phyloP scores from a whole-genome alignment of 2,329 filamentous ascomycete genomes.

The Phialophora expanda region DNA sequence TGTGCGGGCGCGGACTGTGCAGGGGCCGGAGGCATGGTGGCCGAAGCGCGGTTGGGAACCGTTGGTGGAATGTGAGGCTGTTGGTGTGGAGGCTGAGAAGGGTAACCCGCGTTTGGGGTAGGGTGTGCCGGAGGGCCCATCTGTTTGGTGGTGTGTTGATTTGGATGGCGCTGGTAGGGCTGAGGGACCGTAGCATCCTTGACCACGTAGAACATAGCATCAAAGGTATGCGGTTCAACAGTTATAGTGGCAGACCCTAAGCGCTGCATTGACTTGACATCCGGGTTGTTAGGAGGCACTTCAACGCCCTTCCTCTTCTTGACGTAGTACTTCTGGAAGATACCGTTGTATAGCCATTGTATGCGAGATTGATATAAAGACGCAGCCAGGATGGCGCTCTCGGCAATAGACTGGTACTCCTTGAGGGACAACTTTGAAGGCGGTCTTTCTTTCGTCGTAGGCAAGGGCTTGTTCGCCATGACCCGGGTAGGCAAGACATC shows the following conservation, averaged over 20 bases:
- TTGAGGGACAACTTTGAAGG: slow-evolving; percentile 52
- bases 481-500: slow-evolving; percentile 58
- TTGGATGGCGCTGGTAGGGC: slow-evolving; percentile 34
- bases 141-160: slow-evolving; percentile 33
- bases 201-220: slow-evolving; percentile 62
- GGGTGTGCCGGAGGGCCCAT: slow-evolving; percentile 24
- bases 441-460: slow-evolving; percentile 59
- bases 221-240: slow-evolving; percentile 68
- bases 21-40: slow-evolving; percentile 11
- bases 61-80: slow-evolving; percentile 38
- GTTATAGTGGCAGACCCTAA: slow-evolving; percentile 64
- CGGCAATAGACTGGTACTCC: slow-evolving; percentile 65
- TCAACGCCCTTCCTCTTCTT: slow-evolving; percentile 62
- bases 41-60: slow-evolving; percentile 30
- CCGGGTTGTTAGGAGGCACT: slow-evolving; percentile 53
- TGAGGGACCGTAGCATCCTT: slow-evolving; percentile 54
- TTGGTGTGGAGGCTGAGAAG: slow-evolving; percentile 51
- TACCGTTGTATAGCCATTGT: slow-evolving; percentile 60
- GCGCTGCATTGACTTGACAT: slow-evolving; percentile 60
- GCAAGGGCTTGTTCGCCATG: slow-evolving; percentile 59
- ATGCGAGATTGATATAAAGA: slow-evolving; percentile 65
- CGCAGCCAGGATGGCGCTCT: slow-evolving; percentile 63
- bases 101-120: slow-evolving; percentile 41
- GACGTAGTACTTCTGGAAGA: slow-evolving; percentile 63
- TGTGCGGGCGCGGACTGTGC: background rate